Base-by-base conservation (phyloP, 345 rosid genomes). In the Linum usitatissimum region DNA sequence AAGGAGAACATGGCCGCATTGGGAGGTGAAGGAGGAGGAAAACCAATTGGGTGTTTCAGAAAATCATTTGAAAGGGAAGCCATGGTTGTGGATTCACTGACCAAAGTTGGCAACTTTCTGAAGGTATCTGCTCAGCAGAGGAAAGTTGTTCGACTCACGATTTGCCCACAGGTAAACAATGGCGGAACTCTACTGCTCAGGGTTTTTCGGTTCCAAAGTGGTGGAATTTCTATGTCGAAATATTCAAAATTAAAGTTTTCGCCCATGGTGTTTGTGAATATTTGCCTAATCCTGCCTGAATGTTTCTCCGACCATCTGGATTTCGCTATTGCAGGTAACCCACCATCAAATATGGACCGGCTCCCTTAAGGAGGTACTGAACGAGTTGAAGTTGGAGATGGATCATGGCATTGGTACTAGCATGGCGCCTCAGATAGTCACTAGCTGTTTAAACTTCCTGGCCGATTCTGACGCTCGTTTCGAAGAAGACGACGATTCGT, bases 341-440 rank as follows among this genome's bases (percentile, higher is more conserved):
- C 81, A 77, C 68, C 73, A 79, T 64, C 81, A 81, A 64, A 86
- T 91, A 68, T 88, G 95, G 92, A 72, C 73, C 18, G 85, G 87
- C 20, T 72, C 83, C 0, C 82, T 86, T 17, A 72, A 78, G 77
- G 84, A 82, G 81, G 57, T 85, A 57, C 62, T 91, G 1, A 80
- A 76, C 48, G 76, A 67, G n/a, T 72, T 88, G 62, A 85, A 78
- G 66, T 70, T 57, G n/a, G 90, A 86, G 70, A 63, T 86, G 68
- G 84, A 72, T 70, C 75, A 3, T 82, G 61, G 75, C 53, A 71
- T 71, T 75, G 28, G 28, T 23, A 23, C 28, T 23, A 23, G 28
- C 28, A 77, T 86, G 78, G 86, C 79, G 4, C 78, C 65, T 69
- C 96, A 87, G 78, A 86, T 90, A 54, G 75, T 84, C 57, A 69